phyloP scores from a whole-genome alignment of 441 rosid species.

The Brassica hybrid region DNA sequence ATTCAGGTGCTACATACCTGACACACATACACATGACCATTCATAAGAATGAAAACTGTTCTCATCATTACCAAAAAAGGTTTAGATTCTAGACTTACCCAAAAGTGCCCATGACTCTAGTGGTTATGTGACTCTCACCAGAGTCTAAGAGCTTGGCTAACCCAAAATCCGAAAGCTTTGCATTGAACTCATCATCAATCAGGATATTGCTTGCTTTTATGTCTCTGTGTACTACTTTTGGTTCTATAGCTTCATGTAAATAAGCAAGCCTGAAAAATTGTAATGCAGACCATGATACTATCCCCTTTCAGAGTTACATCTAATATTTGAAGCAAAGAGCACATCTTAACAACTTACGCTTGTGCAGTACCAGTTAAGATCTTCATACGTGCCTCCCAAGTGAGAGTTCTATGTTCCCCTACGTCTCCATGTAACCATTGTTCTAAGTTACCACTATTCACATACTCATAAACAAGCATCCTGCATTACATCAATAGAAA shows the following conservation, averaged over 20 bases:
- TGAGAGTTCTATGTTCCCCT: constrained; percentile 59
- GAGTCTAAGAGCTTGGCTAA: constrained; percentile 78
- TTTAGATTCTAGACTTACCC: constrained; percentile 54
- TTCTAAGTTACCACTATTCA: constrained; percentile 84
- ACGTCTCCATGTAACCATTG: constrained; percentile 77
- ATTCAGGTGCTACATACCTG: constrained; percentile 98
- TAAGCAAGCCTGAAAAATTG: constrained; percentile 72
- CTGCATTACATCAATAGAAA: constrained; percentile 49
- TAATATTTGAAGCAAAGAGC: constrained; percentile 46
- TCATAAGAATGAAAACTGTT: constrained; percentile 3
- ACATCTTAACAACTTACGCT: constrained; percentile 75
- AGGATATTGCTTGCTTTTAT: constrained; percentile 84
- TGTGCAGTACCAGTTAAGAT: constrained; percentile 73
- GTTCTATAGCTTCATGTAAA: constrained; percentile 87
- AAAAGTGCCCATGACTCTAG: constrained; percentile 84
- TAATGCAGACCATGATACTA: constrained; percentile 15
- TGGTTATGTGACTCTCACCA: constrained; percentile 75
- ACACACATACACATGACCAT: constrained; percentile 20
- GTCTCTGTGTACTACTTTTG: constrained; percentile 83
- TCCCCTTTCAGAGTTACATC: background rate
- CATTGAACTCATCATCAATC: constrained; percentile 71
- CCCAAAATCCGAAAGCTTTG: constrained; percentile 87
- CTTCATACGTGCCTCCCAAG: constrained; percentile 87
- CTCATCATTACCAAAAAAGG: background rate
- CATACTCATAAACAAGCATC: constrained; percentile 81